phyloP scores from a whole-genome alignment of 495 filamentous ascomycete genomes.

The Xylaria scruposa region DNA sequence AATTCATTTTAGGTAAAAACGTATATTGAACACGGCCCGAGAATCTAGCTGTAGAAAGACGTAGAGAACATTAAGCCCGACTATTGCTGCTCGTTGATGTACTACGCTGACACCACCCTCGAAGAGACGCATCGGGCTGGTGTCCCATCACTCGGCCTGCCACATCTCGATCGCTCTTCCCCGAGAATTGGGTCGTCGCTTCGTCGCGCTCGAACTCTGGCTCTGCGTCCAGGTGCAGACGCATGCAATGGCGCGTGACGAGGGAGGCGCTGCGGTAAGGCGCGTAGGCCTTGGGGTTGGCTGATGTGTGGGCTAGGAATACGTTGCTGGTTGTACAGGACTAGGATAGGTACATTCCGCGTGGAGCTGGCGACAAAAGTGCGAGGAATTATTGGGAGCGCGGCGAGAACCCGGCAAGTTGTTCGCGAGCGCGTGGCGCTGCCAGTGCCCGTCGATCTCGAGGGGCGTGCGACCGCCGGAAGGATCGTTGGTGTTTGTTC shows the following conservation, averaged over 20 bases:
- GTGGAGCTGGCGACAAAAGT: conserved; percentile 48
- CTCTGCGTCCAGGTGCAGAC: conserved; percentile 58
- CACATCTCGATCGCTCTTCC: conserved; percentile 53
- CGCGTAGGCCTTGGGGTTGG: not conserved
- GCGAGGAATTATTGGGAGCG: conserved; percentile 45
- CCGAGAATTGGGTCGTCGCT: conserved; percentile 48
- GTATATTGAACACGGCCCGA: no score
- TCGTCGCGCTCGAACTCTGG: conserved; percentile 43
- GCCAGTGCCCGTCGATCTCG: no score
- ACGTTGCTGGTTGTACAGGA: conserved; percentile 58
- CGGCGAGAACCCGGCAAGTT: no score
- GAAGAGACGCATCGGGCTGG: conserved; percentile 53
- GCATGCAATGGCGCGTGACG: conserved; percentile 50
- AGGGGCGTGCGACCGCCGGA: no score
- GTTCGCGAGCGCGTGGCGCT: no score
- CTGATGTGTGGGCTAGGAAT: conserved; percentile 57
- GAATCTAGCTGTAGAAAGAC: no score
- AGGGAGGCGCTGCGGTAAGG: conserved; percentile 43
- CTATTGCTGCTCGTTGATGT: no score
- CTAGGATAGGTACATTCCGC: conserved; percentile 45
- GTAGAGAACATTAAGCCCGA: no score
- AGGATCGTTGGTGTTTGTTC: no score
- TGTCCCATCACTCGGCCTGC: conserved; percentile 50
- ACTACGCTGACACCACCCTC: conserved; percentile 49
- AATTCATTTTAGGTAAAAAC: no score